Percentiles rank a stretch among this genome's conserved stretches.
phyloP scores from a whole-genome alignment of 805 yeast genomes.

The Wickerhamiella vanderwaltii region DNA sequence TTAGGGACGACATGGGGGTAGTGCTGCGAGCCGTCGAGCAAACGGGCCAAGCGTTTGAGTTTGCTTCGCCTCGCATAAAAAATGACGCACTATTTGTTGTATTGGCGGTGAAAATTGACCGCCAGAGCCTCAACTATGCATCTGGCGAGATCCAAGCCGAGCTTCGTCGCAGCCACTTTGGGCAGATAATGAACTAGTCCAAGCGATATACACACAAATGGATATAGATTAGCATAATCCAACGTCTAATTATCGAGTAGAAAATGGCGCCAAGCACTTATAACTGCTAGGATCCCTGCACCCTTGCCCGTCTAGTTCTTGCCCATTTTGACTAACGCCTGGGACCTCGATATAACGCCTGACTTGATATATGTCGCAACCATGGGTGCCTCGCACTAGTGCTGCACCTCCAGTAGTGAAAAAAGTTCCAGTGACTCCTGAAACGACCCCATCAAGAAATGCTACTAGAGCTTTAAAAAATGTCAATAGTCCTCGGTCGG shows the following conservation, averaged over 20 bases:
- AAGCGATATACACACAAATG: too few species aligned
- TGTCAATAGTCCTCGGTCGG: background rate
- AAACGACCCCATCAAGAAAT: background rate
- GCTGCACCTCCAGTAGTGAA: constrained; percentile 7
- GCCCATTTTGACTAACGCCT: too few species aligned
- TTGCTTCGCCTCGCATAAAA: background rate
- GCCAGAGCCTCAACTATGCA: background rate
- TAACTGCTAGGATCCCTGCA: too few species aligned
- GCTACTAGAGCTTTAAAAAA: background rate
- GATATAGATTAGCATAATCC: too few species aligned
- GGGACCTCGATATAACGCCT: too few species aligned
- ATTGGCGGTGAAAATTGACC: background rate
- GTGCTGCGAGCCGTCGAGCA: constrained; percentile 2
- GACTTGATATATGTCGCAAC: constrained; percentile 2
- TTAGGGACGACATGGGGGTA: background rate
- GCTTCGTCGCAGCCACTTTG: constrained; percentile 2
- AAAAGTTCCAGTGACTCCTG: background rate
- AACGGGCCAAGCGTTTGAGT: background rate
- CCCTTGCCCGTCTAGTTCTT: too few species aligned
- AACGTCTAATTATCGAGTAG: too few species aligned
- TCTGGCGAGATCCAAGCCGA: constrained; percentile 3
- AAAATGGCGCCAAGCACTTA: too few species aligned
- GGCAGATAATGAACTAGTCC: too few species aligned
- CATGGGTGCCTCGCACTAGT: constrained; percentile 4
- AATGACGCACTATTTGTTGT: constrained; percentile 1